Base-by-base conservation (phyloP, 306 rosid genomes). In the Quercus suber region DNA sequence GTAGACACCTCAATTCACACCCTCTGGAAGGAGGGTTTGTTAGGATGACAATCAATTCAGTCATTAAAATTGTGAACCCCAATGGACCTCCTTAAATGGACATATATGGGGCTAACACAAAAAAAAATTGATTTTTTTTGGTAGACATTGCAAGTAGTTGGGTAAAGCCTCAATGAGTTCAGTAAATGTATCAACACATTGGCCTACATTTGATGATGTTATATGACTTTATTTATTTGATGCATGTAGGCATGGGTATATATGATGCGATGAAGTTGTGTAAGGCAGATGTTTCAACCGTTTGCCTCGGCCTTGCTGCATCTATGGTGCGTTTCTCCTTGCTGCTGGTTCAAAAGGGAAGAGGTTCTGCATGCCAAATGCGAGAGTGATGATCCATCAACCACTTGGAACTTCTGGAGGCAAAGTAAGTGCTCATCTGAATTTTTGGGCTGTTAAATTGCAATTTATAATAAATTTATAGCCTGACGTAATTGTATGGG, bases 221-320 rank as follows among this genome's bases (percentile, higher is more conserved):
- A 60, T 65, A 78, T 86, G 61, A 81, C 67, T 65, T 30, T 58
- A 78, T 78, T 75, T 63, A 30, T 71, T 19, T 35, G 3, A 52
- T 83, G 60, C 75, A 41, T 80, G 73, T 78, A 95, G 99, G 97
- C 77, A 95, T 95, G 99, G 98, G 98, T 73, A 90, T 95, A 85
- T 95, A 95, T 79, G 99, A 95, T 82, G 99, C 97, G 45, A 95
- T 95, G 92, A 95, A 93, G 87, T 85, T 93, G 83, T 91, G 97
- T 86, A 95, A 91, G 82, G 98, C 98, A 41, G 98, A 95, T 79
- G 90, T 95, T 82, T 91, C 99, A 85, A 95, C 99, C 2, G 90
- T 95, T 75, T 95, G 99, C 82, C 69, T 91, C 6, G 99, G 99
- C 73, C 93, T 95, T 77, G 99, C 99, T 76, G 99, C 98, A 76